These are phyloP conservation scores for Pleurotus pulmonarius DNA, from an alignment of 768 basidiomycete species.

Conservation along the genomic window DNA sequence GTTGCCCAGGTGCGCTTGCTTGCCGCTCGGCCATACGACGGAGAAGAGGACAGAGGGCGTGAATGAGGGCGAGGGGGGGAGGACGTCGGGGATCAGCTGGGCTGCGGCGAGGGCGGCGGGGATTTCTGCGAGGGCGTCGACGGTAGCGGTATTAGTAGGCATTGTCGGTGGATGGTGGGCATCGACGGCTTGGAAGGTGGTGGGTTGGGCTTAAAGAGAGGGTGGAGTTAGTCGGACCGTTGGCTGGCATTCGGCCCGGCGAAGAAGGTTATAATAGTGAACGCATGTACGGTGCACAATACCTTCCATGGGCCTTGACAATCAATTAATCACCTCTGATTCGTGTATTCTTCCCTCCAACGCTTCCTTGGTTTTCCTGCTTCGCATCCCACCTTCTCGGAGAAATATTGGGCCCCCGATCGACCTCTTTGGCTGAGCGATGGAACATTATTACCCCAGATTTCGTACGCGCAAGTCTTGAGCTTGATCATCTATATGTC, in stretches of 20 bases:
- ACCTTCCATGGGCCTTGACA: constrained; percentile 76
- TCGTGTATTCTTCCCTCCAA: constrained; percentile 77
- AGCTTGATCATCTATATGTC: too few relatives aligned
- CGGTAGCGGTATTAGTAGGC: not conserved
- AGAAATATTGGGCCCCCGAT: constrained; percentile 85
- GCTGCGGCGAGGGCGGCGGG: constrained; percentile 29
- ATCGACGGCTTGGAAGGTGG: too few relatives aligned
- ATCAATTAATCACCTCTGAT: constrained; percentile 87
- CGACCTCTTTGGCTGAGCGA: constrained; percentile 87
- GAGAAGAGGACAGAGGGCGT: constrained; percentile 39
- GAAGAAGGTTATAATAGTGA: too few relatives aligned
- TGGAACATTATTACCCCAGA: constrained; percentile 62
- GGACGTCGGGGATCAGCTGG: constrained; percentile 43
- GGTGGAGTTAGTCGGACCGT: too few relatives aligned
- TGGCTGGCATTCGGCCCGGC: too few relatives aligned
- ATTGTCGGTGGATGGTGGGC: too few relatives aligned
- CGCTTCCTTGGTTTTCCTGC: constrained; percentile 67
- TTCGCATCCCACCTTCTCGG: constrained; percentile 65
- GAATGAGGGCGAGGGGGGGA: constrained; percentile 28
- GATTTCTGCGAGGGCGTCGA: constrained; percentile 30
- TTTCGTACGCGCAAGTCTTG: constrained; percentile 22
- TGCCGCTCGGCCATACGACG: constrained; percentile 36
- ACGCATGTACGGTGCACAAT: constrained; percentile 35
- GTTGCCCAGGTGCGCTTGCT: constrained; percentile 28
- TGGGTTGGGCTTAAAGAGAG: too few relatives aligned